Evolutionary conservation across 371 early-diverging fungal genomes (phyloP).

Genomic region (Rhizopus arrhizus): DNA sequence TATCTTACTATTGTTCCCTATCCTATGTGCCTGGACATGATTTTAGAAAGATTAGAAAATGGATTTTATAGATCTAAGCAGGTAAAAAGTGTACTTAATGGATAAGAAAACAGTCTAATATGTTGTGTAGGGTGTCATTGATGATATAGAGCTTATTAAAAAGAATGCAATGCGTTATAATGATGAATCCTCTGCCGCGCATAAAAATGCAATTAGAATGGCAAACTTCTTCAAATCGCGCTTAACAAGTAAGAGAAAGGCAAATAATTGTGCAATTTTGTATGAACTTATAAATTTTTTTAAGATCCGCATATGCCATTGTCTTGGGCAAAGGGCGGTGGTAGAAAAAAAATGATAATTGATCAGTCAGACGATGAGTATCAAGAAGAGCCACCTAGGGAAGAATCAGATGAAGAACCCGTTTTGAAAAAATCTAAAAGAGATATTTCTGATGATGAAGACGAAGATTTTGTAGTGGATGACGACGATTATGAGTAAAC

Average conservation of each 20-base stretch:
- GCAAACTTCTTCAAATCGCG: slow-evolving; percentile 61
- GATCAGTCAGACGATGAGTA: slow-evolving; percentile 56
- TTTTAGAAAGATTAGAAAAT: slow-evolving; percentile 57
- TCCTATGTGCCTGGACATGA: slow-evolving; percentile 68
- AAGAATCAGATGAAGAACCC: slow-evolving; percentile 35
- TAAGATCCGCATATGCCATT: slow-evolving; percentile 54
- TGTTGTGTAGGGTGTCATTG: slow-evolving; percentile 54
- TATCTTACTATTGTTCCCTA: slow-evolving; percentile 71
- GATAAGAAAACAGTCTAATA: not conserved
- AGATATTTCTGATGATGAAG: slow-evolving; percentile 39
- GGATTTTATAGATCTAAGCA: slow-evolving; percentile 66
- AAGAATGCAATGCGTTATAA: slow-evolving; percentile 73
- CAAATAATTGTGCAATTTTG: not conserved
- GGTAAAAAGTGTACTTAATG: slow-evolving; percentile 24
- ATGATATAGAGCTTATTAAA: slow-evolving; percentile 67
- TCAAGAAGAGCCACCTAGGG: slow-evolving; percentile 37
- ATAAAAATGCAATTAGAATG: slow-evolving; percentile 60
- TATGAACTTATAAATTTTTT: not conserved
- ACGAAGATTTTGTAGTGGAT: slow-evolving; percentile 30
- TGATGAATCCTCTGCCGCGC: slow-evolving; percentile 60
- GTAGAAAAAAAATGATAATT: slow-evolving; percentile 21
- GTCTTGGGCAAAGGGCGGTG: slow-evolving; percentile 32
- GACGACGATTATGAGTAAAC: slow-evolving; percentile 24
- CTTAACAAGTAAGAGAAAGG: slow-evolving; percentile 40
- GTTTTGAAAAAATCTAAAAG: slow-evolving; percentile 24